A percentile compares a stretch with the other conserved stretches of the same genome.
phyloP scores from a whole-genome alignment of 2,329 filamentous ascomycete species.

The Byssochlamys sp. region DNA sequence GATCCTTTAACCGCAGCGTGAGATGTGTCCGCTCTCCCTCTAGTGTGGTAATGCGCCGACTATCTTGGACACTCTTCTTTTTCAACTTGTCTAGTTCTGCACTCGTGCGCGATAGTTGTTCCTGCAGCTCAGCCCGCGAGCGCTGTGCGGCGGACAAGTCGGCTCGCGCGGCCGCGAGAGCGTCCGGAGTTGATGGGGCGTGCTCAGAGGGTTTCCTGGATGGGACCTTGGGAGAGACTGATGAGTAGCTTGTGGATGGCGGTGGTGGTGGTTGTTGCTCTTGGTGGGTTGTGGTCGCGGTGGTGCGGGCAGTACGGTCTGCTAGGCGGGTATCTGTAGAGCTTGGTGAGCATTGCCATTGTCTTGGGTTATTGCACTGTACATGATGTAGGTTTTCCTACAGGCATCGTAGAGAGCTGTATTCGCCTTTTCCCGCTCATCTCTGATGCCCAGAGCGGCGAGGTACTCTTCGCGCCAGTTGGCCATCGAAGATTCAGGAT shows the following conservation, averaged over 20 bases:
- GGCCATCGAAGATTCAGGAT: conserved; percentile 37
- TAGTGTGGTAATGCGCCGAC: conserved; percentile 52
- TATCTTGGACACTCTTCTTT: conserved; percentile 50
- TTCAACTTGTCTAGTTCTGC: conserved; percentile 57
- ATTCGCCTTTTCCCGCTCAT: conserved; percentile 57
- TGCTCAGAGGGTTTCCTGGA: conserved; percentile 1
- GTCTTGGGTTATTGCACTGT: not conserved
- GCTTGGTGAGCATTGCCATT: conserved; percentile 6
- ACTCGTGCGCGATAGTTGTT: conserved; percentile 53
- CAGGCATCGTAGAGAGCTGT: conserved; percentile 68
- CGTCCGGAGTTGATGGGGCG: conserved; percentile 11
- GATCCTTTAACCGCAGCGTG: conserved; percentile 60
- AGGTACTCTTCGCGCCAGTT: conserved; percentile 78
- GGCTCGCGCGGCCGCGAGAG: conserved; percentile 38
- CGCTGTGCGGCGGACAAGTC: conserved; percentile 71
- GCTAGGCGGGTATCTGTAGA: conserved; percentile 53
- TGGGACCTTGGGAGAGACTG: conserved; percentile 12
- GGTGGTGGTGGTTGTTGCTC: conserved; percentile 17
- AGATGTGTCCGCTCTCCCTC: conserved; percentile 54
- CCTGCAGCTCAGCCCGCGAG: conserved; percentile 58
- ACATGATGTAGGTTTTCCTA: conserved; percentile 27
- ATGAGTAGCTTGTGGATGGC: conserved; percentile 18
- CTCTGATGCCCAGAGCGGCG: conserved; percentile 60
- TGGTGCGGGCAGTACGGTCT: conserved; percentile 52
- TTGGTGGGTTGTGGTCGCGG: conserved; percentile 30